Base-by-base conservation (phyloP, 2,329 filamentous ascomycete species). In the Colletotrichum destructivum region DNA sequence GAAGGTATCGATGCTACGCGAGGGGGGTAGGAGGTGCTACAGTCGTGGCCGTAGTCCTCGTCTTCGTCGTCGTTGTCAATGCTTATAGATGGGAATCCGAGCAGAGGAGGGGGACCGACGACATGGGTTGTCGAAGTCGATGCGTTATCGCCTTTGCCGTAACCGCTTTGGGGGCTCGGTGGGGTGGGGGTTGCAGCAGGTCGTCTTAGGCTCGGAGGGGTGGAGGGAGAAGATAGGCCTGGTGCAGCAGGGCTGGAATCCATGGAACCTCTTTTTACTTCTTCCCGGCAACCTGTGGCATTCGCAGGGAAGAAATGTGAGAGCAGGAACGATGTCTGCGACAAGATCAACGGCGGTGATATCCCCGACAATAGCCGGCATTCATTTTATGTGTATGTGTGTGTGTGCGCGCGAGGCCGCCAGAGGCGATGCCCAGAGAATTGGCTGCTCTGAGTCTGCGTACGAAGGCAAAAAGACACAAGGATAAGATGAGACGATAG, bases 111-210 rank as follows among this genome's bases (percentile, higher is more conserved):
- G 47, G 57, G n/a, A 47, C 23, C 51, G 23, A 40, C 46, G 57
- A 59, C 64, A 68, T 68, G 69, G 64, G 69, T 52, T 65, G 26
- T 51, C 44, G 44, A 51, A 57, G 42, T 46, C 31, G 44, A 35
- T 57, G 35, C 61, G 68, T 46, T 71, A 63, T 63, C 67, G 49
- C 40, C 38, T 64, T 57, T 31, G 62, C 38, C 44, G 62, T 49
- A 63, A 54, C 61, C 61, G 70, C 56, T 65, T 70, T 52, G 78
- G 72, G 82, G 78, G 77, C 88, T 85, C 74, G 90, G 90, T 75
- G 90, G 91, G 76, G 91, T 91, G 15, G 90, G 42, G 91, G 91
- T 75, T 89, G 86, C 67, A 62, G 38, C 55, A 57, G 55, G 55
- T 57, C n/a, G n/a, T 42, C 54, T 65, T 66, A 91, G 90, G 72